Conservation (phyloP, 352 stramenopile genomes). For the Pythium periplocum region DNA sequence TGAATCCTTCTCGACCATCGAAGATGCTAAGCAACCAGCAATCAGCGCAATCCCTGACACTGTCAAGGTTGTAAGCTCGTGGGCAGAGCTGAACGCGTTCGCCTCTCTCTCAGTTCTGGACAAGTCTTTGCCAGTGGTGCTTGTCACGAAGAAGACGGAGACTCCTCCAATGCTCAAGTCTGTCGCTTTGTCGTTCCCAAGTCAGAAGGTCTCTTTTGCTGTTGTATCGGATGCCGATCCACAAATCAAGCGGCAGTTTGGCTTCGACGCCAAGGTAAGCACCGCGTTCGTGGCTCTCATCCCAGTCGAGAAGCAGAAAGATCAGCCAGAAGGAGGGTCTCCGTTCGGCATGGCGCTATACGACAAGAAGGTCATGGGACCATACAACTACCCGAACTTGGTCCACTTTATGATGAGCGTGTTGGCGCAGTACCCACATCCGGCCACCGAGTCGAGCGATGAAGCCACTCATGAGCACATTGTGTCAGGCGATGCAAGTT, state of each 20-base stretch:
- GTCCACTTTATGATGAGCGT: constrained; percentile 65
- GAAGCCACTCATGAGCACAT: constrained; percentile 1
- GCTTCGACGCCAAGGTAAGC: constrained; percentile 28
- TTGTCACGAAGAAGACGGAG: constrained; percentile 52
- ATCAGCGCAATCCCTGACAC: constrained; percentile 45
- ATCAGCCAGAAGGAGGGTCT: constrained; percentile 18
- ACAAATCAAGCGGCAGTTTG: constrained; percentile 62
- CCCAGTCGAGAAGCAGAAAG: constrained; percentile 22
- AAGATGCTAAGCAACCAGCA: constrained; percentile 39
- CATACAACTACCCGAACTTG: constrained; percentile 61
- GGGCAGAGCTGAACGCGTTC: constrained; percentile 53
- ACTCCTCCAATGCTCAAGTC: constrained; percentile 55
- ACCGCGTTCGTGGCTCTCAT: constrained; percentile 45
- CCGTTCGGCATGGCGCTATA: constrained; percentile 63
- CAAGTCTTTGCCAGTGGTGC: constrained; percentile 46
- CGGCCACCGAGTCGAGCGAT: constrained; percentile 11
- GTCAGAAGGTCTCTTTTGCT: constrained; percentile 42
- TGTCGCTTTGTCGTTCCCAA: constrained; percentile 52
- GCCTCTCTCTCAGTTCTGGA: constrained; percentile 28
- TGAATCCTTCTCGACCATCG: constrained; percentile 36
- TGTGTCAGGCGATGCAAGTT: neutral
- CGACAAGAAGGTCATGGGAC: constrained; percentile 61
- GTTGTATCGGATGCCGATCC: constrained; percentile 47
- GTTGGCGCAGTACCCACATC: constrained; percentile 59
- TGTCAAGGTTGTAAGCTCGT: constrained; percentile 35